A percentile compares a stretch with the other conserved stretches of the same genome.
Conservation (phyloP, 2,329 filamentous ascomycete genomes). For the Verticillium isaacii region DNA sequence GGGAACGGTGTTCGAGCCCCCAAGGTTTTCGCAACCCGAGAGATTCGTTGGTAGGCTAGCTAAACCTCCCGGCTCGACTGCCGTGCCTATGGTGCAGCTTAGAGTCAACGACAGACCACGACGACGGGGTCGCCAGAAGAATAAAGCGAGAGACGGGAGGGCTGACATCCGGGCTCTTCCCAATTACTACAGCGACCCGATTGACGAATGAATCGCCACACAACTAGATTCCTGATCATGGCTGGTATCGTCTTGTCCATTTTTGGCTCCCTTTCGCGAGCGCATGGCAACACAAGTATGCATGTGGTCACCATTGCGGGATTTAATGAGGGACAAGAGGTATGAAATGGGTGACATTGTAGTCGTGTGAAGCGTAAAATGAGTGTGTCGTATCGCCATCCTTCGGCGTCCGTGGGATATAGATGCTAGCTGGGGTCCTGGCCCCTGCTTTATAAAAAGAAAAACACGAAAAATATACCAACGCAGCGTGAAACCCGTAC, state of each 20-base stretch:
- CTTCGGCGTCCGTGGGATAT: slow-evolving; percentile 10
- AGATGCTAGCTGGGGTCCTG: slow-evolving; percentile 7
- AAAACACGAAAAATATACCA: background rate
- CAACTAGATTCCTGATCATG: too few relatives aligned
- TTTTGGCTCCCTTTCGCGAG: too few relatives aligned
- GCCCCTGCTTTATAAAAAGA: slow-evolving; percentile 4
- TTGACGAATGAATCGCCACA: slow-evolving; percentile 6
- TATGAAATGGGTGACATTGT: background rate
- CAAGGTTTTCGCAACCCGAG: slow-evolving; percentile 11
- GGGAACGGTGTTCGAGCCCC: background rate
- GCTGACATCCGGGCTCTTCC: slow-evolving; percentile 8
- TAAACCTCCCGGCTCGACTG: background rate
- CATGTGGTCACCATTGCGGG: too few relatives aligned
- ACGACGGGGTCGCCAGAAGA: slow-evolving; percentile 1
- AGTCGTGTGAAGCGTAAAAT: background rate
- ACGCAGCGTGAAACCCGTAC: background rate
- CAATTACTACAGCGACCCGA: slow-evolving; percentile 9
- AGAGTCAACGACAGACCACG: background rate
- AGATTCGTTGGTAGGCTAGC: slow-evolving; percentile 9
- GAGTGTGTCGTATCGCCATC: slow-evolving; percentile 1
- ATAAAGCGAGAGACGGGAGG: slow-evolving; percentile 6
- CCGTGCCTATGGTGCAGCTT: background rate
- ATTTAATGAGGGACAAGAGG: background rate
- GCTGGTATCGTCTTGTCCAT: too few relatives aligned
- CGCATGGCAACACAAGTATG: too few relatives aligned